phyloP scores from a whole-genome alignment of 169 alveolate genomes.

The Cyclospora cayetanensis region DNA sequence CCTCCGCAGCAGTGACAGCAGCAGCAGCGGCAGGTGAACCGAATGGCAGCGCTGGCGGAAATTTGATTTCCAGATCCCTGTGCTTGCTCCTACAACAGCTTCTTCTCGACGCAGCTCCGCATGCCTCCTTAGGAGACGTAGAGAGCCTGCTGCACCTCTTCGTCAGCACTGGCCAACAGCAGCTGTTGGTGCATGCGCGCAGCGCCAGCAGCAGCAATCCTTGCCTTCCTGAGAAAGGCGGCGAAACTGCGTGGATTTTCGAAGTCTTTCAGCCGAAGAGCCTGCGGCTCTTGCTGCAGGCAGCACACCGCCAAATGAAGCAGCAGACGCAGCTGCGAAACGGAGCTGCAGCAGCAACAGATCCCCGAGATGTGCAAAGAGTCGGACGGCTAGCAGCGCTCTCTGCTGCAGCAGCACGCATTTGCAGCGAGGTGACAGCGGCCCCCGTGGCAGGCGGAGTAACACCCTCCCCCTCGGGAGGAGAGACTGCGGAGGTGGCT shows the following conservation, averaged over 20 bases:
- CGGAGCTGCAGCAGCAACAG: constrained; percentile 15
- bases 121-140: constrained; percentile 20
- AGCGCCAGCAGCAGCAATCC: constrained; percentile 46
- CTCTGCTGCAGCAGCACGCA: constrained; percentile 30
- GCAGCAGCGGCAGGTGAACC: constrained; percentile 9
- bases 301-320: constrained; percentile 8
- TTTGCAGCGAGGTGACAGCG: constrained; percentile 11
- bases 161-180: constrained; percentile 44
- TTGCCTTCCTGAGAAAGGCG: background rate
- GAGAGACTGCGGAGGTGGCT: background rate
- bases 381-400: background rate
- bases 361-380: background rate
- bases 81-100: constrained; percentile 49
- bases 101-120: constrained; percentile 29
- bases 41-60: background rate
- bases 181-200: background rate
- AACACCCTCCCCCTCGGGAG: background rate
- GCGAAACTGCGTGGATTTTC: constrained; percentile 13
- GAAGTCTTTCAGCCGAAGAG: background rate
- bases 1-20: background rate
- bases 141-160: constrained; percentile 26
- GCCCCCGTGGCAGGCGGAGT: constrained; percentile 23
- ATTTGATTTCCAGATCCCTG: constrained; percentile 10
- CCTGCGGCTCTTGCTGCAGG: constrained; percentile 43
- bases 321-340: constrained; percentile 1